A percentile compares a stretch with the other conserved stretches of the same genome.
Conservation (phyloP, 768 basidiomycete species). For the Rhizopogon rudus region DNA sequence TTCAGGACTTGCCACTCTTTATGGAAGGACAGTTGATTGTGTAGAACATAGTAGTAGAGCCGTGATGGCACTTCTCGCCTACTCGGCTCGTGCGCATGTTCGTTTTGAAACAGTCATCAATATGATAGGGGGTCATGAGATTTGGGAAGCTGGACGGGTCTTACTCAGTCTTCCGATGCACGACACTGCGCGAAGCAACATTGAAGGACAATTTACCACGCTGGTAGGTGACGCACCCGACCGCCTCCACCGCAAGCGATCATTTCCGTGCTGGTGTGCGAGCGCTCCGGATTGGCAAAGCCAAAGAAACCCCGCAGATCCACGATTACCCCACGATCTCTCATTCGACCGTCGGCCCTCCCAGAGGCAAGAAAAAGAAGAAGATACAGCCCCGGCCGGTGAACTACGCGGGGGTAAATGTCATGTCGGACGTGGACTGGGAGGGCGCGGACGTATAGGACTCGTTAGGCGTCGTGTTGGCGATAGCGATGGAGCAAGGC, state of each 20-base stretch:
- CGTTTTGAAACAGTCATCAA: conserved; percentile 80
- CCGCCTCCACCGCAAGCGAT: conserved; percentile 57
- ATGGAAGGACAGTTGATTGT: conserved; percentile 34
- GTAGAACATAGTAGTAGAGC: conserved; percentile 44
- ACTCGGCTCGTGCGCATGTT: conserved; percentile 22
- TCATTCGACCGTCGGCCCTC: conserved; percentile 14
- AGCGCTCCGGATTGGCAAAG: conserved; percentile 36
- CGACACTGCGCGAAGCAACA: conserved; percentile 40
- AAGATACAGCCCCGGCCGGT: conserved; percentile 38
- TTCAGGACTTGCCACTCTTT: conserved; percentile 32
- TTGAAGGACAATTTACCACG: conserved; percentile 65
- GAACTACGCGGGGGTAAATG: conserved; percentile 47
- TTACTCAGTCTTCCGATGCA: conserved; percentile 65
- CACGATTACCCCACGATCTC: conserved; percentile 21
- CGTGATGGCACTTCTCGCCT: conserved; percentile 9
- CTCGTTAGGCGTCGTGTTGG: conserved; percentile 35
- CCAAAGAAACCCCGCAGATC: conserved; percentile 19
- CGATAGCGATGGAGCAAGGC: conserved; percentile 30
- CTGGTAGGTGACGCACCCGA: conserved; percentile 68
- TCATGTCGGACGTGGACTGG: conserved; percentile 77
- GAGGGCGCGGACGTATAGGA: conserved; percentile 73
- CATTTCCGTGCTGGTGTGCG: conserved; percentile 70
- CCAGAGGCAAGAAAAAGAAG: conserved; percentile 25
- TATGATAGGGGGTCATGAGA: conserved; percentile 71
- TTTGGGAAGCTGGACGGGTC: conserved; percentile 71